Evolutionary conservation across 2,329 filamentous ascomycete species (phyloP), one percentile per base, ranked within the genome.

Genomic region (Bipolaris gigantea): DNA sequence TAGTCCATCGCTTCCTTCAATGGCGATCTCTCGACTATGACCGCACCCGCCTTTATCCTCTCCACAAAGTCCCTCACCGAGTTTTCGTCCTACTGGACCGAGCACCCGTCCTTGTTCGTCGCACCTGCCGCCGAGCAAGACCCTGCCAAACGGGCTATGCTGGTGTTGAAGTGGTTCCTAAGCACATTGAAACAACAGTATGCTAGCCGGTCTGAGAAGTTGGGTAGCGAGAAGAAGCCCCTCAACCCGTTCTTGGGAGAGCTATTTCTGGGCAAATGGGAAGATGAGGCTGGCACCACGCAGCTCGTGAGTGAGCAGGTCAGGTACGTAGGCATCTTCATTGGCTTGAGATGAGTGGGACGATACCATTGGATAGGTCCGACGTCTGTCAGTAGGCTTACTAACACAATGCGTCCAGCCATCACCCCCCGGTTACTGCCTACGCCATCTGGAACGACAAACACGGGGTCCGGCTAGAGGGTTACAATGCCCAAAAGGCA

Each of bases 141-240:
- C 72, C 84, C 92, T 0, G 85, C 89, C 66, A 94, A 91, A 79
- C 86, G 93, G 57, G 88, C 90, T 18, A 77, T 96, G 62, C 81
- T 93, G 32, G 93, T 97, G n/a, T 80, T 97, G 66, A 95, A 93
- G 76, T 97, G 93, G 93, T 97, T 97, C 78, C 78, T 97, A 50
- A 92, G 87, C 69, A 96, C 92, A 3, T 81, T 97, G 48, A 96
- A 94, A 79, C 90, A 95, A 76, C 91, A 96, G 73, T 89, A 88
- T 72, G 83, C 82, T 64, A 85, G 81, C 64, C 80, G 85, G 55
- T 95, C 90, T 71, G 92, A 97, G 73, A 86, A 87, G 73, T 76
- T 86, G 60, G 92, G 91, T 45, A 94, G 91, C 70, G 93, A 97
- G 81, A 97, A 97, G 85, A 99, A 97, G 81, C 93, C 93, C 2